These are phyloP conservation scores for Amanita thiersii DNA, from an alignment of 768 basidiomycete genomes.

Conservation along the genomic window DNA sequence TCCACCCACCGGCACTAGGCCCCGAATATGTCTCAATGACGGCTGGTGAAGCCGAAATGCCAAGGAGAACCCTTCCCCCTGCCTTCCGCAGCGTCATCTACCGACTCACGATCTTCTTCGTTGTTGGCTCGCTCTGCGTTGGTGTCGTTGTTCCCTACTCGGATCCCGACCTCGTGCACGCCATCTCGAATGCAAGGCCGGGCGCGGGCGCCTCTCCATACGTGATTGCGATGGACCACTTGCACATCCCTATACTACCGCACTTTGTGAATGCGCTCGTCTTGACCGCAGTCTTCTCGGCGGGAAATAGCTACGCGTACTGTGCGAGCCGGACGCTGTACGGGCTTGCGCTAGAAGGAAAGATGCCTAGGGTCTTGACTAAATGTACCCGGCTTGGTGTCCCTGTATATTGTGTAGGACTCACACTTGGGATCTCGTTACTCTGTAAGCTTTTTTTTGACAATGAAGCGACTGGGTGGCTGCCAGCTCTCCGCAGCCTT, in stretches of 20 bases:
- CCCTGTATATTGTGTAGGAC: slow-evolving; percentile 44
- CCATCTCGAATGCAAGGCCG: slow-evolving; percentile 46
- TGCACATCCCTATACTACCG: slow-evolving; percentile 58
- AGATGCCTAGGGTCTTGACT: slow-evolving; percentile 45
- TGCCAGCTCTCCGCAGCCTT: no score
- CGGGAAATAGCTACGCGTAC: slow-evolving; percentile 64
- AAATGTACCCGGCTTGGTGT: slow-evolving; percentile 48
- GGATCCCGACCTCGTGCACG: slow-evolving; percentile 45
- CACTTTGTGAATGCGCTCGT: slow-evolving; percentile 69
- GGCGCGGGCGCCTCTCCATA: slow-evolving; percentile 68
- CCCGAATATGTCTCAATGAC: slow-evolving; percentile 49
- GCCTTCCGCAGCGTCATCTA: slow-evolving; percentile 74
- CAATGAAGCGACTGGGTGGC: no score
- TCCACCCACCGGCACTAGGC: slow-evolving; percentile 16
- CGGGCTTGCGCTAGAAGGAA: slow-evolving; percentile 53
- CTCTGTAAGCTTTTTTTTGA: slow-evolving; percentile 20
- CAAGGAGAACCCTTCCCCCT: slow-evolving; percentile 60
- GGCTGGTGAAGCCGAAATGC: slow-evolving; percentile 66
- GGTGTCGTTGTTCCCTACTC: slow-evolving; percentile 76
- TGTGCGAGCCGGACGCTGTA: slow-evolving; percentile 46
- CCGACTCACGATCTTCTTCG: slow-evolving; percentile 73
- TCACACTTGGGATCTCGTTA: slow-evolving; percentile 30
- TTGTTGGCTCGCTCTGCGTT: slow-evolving; percentile 60
- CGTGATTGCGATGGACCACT: slow-evolving; percentile 71
- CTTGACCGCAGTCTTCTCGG: slow-evolving; percentile 63